Conservation (phyloP, 2,329 filamentous ascomycete genomes). For the Exserohilum rostratum region DNA sequence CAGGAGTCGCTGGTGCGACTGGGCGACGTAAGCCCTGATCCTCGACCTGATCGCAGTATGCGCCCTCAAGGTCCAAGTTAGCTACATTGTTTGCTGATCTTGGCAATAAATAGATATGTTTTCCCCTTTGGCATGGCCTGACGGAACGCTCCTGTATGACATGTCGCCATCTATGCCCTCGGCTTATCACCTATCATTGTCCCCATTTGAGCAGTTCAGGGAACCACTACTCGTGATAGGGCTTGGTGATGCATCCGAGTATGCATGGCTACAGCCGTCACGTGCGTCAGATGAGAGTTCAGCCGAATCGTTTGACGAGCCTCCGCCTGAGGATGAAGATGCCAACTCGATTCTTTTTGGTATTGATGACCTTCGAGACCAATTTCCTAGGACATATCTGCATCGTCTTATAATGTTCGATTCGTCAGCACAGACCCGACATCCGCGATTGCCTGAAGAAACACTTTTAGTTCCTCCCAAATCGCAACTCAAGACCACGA, state of each 20-base stretch:
- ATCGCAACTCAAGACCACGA: slow-evolving; percentile 74
- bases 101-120: slow-evolving; percentile 75
- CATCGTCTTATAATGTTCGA: slow-evolving; percentile 85
- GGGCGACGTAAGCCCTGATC: slow-evolving; percentile 84
- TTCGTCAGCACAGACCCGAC: slow-evolving; percentile 53
- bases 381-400: slow-evolving; percentile 76
- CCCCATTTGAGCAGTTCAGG: slow-evolving; percentile 88
- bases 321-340: slow-evolving; percentile 31
- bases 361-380: slow-evolving; percentile 72
- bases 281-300: slow-evolving; percentile 26
- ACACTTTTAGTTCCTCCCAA: slow-evolving; percentile 73
- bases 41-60: slow-evolving; percentile 84
- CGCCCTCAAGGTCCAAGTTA: slow-evolving; percentile 23
- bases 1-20: slow-evolving; percentile 81
- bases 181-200: slow-evolving; percentile 77
- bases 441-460: slow-evolving; percentile 63
- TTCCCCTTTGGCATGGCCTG: slow-evolving; percentile 85
- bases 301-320: slow-evolving; percentile 14
- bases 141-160: slow-evolving; percentile 86
- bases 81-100: slow-evolving; percentile 40
- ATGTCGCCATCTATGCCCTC: slow-evolving; percentile 79
- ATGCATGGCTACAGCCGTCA: slow-evolving; percentile 52
- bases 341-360: slow-evolving; percentile 60
- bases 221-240: slow-evolving; percentile 84
- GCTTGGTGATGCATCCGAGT: slow-evolving; percentile 79